Percentiles rank a stretch among this genome's conserved stretches.
Evolutionary conservation across 192 early-diverging fungal genomes (phyloP).

Genomic region (Powellomyces hirtus): DNA sequence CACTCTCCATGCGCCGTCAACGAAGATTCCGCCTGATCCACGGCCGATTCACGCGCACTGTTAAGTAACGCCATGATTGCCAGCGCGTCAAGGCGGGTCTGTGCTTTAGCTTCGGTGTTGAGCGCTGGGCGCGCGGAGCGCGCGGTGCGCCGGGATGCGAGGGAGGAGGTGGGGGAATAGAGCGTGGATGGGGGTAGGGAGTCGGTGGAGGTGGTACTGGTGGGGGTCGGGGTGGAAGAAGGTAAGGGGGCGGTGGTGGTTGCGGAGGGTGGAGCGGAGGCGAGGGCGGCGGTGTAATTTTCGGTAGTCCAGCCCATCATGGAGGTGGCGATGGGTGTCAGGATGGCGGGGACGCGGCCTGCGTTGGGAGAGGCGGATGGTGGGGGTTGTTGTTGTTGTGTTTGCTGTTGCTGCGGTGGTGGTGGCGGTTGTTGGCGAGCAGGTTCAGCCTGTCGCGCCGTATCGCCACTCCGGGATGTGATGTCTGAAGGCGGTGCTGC

Average conservation of each 20-base stretch:
- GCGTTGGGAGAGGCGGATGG: neutral
- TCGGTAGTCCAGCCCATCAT: neutral
- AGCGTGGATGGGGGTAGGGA: too few relatives aligned
- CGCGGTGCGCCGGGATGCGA: neutral
- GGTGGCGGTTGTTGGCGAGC: neutral
- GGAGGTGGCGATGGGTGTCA: neutral
- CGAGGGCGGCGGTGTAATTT: neutral
- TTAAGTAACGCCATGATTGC: slow-evolving; percentile 22
- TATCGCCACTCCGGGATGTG: neutral
- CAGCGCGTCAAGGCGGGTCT: neutral
- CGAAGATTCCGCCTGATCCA: slow-evolving; percentile 1
- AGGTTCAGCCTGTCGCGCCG: neutral
- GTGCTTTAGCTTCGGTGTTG: neutral
- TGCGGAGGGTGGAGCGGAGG: neutral
- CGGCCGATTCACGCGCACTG: slow-evolving; percentile 11
- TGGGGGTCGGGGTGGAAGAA: too few relatives aligned
- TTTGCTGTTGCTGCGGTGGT: neutral
- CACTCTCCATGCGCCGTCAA: slow-evolving; percentile 12
- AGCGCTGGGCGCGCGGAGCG: neutral
- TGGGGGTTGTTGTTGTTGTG: neutral
- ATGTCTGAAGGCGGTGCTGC: neutral
- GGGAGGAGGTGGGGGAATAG: neutral
- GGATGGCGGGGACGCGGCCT: neutral
- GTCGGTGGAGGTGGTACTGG: too few relatives aligned
- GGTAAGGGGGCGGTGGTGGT: too few relatives aligned